These are phyloP conservation scores for Meira miltonrushii DNA, from an alignment of 1,284 basidiomycete genomes.

Conservation along the genomic window DNA sequence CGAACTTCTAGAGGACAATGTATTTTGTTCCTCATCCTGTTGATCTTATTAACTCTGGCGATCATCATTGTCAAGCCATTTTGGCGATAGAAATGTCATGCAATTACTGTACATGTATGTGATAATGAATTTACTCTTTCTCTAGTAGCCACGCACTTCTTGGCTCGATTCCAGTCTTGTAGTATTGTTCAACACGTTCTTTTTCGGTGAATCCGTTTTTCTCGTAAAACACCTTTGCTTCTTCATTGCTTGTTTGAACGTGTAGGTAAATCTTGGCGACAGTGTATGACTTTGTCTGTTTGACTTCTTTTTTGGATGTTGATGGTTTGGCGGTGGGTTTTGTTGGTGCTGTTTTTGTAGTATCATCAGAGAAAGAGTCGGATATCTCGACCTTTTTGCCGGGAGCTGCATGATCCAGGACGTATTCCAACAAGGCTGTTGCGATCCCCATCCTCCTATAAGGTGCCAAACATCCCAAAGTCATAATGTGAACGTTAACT, in stretches of 20 bases:
- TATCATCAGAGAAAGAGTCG: not conserved
- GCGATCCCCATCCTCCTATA: conserved; percentile 54
- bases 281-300: conserved; percentile 5
- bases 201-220: conserved; percentile 51
- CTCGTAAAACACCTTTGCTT: conserved; percentile 52
- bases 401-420: conserved; percentile 44
- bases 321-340: conserved; percentile 21
- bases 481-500: conserved; percentile 54
- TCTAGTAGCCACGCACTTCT: conserved; percentile 53
- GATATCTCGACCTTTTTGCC: conserved; percentile 13
- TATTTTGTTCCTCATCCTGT: conserved; percentile 82
- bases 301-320: conserved; percentile 18
- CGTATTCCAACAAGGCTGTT: conserved; percentile 44
- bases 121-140: not conserved
- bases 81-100: conserved; percentile 6
- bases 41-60: conserved; percentile 77
- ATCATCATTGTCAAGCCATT: conserved; percentile 63
- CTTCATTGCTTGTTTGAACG: conserved; percentile 53
- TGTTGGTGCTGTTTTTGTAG: conserved; percentile 11
- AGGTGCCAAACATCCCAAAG: conserved; percentile 53
- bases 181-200: conserved; percentile 44
- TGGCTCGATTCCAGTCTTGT: conserved; percentile 43
- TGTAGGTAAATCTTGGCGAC: conserved; percentile 51
- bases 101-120: not conserved
- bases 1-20: conserved; percentile 84